phyloP scores from a whole-genome alignment of 768 basidiomycete genomes.

The Phallus indusiatus region DNA sequence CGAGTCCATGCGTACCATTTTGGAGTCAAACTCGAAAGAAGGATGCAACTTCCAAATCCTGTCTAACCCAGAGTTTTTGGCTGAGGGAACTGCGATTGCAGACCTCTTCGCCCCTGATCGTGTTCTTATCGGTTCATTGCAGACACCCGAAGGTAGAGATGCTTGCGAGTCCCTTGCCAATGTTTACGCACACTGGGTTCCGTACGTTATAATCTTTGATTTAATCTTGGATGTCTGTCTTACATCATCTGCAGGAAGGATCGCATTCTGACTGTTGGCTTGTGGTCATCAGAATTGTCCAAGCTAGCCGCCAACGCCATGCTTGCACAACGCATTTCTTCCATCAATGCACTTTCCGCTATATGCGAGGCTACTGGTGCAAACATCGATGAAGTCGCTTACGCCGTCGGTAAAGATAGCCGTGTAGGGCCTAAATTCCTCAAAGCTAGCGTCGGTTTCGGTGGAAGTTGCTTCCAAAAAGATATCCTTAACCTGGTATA shows the following conservation, averaged over 20 bases:
- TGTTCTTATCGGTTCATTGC: conserved; percentile 93
- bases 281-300: conserved; percentile 97
- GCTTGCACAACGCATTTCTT: conserved; percentile 98
- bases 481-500: conserved; percentile 99
- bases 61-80: conserved; percentile 98
- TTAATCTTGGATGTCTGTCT: background rate
- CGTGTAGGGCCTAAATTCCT: conserved; percentile 95
- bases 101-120: conserved; percentile 90
- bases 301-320: conserved; percentile 99
- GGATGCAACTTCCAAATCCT: conserved; percentile 93
- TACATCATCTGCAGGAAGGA: conserved; percentile 39
- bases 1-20: conserved; percentile 98
- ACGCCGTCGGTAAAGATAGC: conserved; percentile 87
- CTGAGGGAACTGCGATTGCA: conserved; percentile 91
- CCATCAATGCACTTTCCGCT: conserved; percentile 94
- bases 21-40: conserved; percentile 94
- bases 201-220: conserved; percentile 41
- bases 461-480: conserved; percentile 99
- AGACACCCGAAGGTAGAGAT: conserved; percentile 73
- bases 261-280: conserved; percentile 83
- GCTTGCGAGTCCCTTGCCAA: conserved; percentile 68
- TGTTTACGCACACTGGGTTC: conserved; percentile 97
- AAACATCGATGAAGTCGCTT: conserved; percentile 94
- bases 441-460: conserved; percentile 92
- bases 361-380: conserved; percentile 99